Conservation (phyloP, 2,329 filamentous ascomycete species). For the Pseudogymnoascus sp. region DNA sequence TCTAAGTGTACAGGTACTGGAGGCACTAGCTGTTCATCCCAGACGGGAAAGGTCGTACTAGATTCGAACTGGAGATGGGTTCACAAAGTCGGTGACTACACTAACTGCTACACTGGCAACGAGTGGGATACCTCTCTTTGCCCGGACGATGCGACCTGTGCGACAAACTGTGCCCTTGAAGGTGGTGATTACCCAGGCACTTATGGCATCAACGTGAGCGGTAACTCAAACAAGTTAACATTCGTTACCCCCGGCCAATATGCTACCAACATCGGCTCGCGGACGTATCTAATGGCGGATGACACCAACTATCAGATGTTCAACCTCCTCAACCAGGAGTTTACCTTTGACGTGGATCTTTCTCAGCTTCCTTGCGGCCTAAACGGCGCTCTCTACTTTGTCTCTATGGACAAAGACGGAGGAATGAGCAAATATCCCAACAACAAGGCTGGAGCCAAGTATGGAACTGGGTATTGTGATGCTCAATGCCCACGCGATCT, state of each 20-base stretch:
- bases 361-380: constrained; percentile 61
- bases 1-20: constrained; percentile 37
- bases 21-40: constrained; percentile 37
- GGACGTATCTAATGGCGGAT: constrained; percentile 57
- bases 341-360: constrained; percentile 66
- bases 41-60: constrained; percentile 42
- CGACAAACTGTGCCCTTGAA: constrained; percentile 44
- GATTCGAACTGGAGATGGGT: constrained; percentile 54
- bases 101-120: constrained; percentile 37
- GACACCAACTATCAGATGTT: constrained; percentile 58
- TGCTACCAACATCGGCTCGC: constrained; percentile 43
- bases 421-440: constrained; percentile 42
- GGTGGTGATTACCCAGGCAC: constrained; percentile 45
- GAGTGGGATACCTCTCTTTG: constrained; percentile 36
- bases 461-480: constrained; percentile 58
- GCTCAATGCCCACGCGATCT: constrained; percentile 47
- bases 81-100: constrained; percentile 38
- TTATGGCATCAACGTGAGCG: constrained; percentile 47
- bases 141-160: constrained; percentile 36
- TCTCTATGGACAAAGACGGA: constrained; percentile 55
- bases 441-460: constrained; percentile 51
- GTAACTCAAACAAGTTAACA: constrained; percentile 44
- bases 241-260: constrained; percentile 45
- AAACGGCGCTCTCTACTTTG: constrained; percentile 63
- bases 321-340: constrained; percentile 58